A percentile compares a stretch with the other conserved stretches of the same genome.
Evolutionary conservation across 1,284 basidiomycete species (phyloP).

Genomic region (Cryptococcus sp.): DNA sequence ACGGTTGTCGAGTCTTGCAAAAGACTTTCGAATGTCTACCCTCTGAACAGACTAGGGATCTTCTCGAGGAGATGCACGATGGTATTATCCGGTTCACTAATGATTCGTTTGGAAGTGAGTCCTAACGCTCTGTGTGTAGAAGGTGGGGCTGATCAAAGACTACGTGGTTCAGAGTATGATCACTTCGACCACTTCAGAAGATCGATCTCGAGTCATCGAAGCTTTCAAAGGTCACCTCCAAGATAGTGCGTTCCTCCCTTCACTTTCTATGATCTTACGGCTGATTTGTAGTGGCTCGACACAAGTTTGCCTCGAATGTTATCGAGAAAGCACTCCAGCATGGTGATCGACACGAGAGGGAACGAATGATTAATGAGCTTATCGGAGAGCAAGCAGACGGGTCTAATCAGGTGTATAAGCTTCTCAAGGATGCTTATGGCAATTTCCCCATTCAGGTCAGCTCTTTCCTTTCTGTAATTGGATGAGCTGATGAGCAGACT

Average conservation of each 20-base stretch:
- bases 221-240: constrained; percentile 76
- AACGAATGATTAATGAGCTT: constrained; percentile 73
- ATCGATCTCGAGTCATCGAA: constrained; percentile 64
- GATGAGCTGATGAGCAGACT: constrained; percentile 20
- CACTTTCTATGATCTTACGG: not conserved
- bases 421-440: constrained; percentile 40
- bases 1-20: constrained; percentile 93
- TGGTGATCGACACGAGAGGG: constrained; percentile 61
- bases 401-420: constrained; percentile 20
- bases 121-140: not conserved
- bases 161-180: constrained; percentile 95
- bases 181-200: constrained; percentile 67
- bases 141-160: constrained; percentile 50
- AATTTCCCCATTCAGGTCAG: constrained; percentile 44
- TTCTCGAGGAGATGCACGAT: constrained; percentile 81
- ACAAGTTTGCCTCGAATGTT: constrained; percentile 97
- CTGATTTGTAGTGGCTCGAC: constrained; percentile 58
- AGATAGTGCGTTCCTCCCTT: constrained; percentile 47
- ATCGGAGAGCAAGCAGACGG: constrained; percentile 25
- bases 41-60: constrained; percentile 60
- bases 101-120: constrained; percentile 78
- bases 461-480: not conserved
- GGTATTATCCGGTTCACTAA: constrained; percentile 69
- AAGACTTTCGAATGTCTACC: constrained; percentile 83
- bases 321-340: constrained; percentile 84